These are phyloP conservation scores for Plasmodium gonderi DNA, from an alignment of 169 alveolate species.

Conservation along the genomic window DNA sequence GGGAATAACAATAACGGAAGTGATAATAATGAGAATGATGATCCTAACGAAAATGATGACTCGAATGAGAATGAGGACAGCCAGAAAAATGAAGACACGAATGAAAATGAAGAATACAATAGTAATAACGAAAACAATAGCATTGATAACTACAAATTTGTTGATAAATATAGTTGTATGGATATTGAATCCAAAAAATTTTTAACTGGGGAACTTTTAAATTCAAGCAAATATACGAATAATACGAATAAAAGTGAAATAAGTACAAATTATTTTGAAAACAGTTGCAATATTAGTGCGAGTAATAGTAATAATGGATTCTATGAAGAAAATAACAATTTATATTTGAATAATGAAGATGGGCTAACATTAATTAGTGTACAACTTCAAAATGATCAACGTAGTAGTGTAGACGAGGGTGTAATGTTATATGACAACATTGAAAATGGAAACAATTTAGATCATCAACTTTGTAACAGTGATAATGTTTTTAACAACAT, in stretches of 20 bases:
- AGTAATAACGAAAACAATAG: constrained; percentile 38
- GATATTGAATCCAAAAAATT: constrained; percentile 13
- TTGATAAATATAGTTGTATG: constrained; percentile 2
- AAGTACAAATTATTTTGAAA: constrained; percentile 62
- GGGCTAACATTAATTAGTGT: constrained; percentile 25
- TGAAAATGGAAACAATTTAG: constrained; percentile 10
- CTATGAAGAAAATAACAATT: constrained; percentile 26
- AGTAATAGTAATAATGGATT: constrained; percentile 33
- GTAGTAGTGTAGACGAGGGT: constrained; percentile 13
- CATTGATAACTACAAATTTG: constrained; percentile 40
- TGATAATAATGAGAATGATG: background rate
- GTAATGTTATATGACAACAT: constrained; percentile 3
- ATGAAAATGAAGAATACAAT: constrained; percentile 33
- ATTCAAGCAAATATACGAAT: constrained; percentile 8
- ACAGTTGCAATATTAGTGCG: constrained; percentile 43
- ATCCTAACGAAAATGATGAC: background rate
- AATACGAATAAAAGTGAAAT: constrained; percentile 48
- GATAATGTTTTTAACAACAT: constrained; percentile 54
- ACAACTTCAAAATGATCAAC: constrained; percentile 18
- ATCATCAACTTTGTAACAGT: constrained; percentile 3
- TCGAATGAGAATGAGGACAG: constrained; percentile 36
- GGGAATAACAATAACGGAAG: background rate
- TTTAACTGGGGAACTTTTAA: constrained; percentile 14
- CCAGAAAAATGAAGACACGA: constrained; percentile 31
- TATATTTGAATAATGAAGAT: constrained; percentile 32